A percentile compares a stretch with the other conserved stretches of the same genome.
phyloP scores from a whole-genome alignment of 495 filamentous ascomycete genomes.

The Neurospora pannonica region DNA sequence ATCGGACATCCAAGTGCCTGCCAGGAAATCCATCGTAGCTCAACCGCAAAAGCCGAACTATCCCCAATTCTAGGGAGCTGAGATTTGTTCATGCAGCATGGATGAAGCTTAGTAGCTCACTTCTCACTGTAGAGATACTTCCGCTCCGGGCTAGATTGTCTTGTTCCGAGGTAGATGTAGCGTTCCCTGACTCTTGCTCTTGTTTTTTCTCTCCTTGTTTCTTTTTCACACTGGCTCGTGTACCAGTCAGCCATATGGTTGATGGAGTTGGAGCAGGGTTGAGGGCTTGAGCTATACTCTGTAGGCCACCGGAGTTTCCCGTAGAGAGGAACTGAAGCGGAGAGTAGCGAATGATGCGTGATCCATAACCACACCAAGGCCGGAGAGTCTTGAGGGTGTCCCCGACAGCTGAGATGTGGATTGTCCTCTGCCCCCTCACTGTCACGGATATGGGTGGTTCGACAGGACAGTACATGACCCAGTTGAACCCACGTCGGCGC shows the following conservation, averaged over 20 bases:
- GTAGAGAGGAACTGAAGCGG: background rate
- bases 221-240: background rate
- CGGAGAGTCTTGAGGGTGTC: background rate
- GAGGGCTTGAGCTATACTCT: background rate
- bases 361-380: background rate
- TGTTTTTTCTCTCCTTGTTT: background rate
- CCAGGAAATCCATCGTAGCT: background rate
- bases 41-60: background rate
- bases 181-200: background rate
- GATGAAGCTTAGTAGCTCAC: background rate
- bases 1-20: background rate
- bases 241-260: background rate
- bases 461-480: background rate
- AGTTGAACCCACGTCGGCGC: background rate
- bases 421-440: background rate
- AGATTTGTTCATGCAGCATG: background rate
- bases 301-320: background rate
- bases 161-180: background rate
- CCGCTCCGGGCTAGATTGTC: background rate
- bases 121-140: background rate
- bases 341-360: background rate
- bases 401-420: background rate
- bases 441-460: background rate
- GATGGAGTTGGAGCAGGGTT: background rate
- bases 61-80: background rate